Conservation (phyloP, 805 yeast species). For the Torulaspora maleeae region DNA sequence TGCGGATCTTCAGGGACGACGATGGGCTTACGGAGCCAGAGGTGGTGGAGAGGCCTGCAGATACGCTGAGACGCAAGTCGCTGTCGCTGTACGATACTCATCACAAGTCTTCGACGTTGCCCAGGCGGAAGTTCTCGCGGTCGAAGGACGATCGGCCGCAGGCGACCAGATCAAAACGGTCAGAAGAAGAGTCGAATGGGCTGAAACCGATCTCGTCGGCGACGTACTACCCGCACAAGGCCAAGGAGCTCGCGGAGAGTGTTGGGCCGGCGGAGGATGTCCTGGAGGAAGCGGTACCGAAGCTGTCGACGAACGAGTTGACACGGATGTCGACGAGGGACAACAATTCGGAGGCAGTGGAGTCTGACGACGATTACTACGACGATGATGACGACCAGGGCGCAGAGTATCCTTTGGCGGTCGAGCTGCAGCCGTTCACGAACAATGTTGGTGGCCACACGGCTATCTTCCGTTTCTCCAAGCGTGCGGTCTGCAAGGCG, state of each 20-base stretch:
- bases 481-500: conserved; percentile 90
- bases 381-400: conserved; percentile 30
- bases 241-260: conserved; percentile 25
- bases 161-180: neutral
- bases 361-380: conserved; percentile 10
- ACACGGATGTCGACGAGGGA: neutral
- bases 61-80: conserved; percentile 7
- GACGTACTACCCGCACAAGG: conserved; percentile 64
- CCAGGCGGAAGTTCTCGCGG: conserved; percentile 12
- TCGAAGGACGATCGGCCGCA: conserved; percentile 5
- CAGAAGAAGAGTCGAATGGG: conserved; percentile 6
- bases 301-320: conserved; percentile 1
- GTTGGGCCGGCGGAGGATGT: conserved; percentile 5
- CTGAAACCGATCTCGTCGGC: conserved; percentile 66
- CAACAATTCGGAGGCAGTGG: conserved; percentile 9
- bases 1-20: conserved; percentile 35
- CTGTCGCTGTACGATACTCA: conserved; percentile 14
- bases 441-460: conserved; percentile 98
- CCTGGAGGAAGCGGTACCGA: conserved; percentile 10
- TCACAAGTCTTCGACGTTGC: conserved; percentile 11
- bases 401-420: conserved; percentile 62
- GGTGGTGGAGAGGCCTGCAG: neutral
- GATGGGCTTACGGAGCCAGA: conserved; percentile 13
- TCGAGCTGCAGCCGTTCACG: conserved; percentile 84
- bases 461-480: conserved; percentile 88